Conservation (phyloP, 768 basidiomycete genomes). For the Russula vinacea region DNA sequence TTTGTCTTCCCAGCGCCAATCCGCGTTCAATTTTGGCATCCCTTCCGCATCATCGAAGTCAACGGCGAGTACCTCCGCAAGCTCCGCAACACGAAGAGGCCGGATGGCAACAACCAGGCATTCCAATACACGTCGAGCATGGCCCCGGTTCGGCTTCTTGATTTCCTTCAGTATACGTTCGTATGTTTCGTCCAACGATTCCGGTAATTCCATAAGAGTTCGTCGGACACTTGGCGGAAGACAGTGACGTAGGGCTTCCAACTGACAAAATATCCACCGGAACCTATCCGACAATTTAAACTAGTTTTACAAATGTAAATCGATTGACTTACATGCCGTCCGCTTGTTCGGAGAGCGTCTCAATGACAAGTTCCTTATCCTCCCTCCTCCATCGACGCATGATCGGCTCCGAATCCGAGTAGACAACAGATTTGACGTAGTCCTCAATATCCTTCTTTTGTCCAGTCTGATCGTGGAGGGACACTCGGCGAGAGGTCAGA, state of each 20-base stretch:
- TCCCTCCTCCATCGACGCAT: not conserved
- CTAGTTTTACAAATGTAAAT: not conserved
- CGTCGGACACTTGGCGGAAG: not conserved
- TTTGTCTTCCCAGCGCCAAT: not conserved
- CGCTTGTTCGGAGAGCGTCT: not conserved
- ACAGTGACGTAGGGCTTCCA: not conserved
- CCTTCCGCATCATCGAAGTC: not conserved
- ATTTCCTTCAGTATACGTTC: not conserved
- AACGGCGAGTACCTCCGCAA: not conserved
- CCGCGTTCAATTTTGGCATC: not conserved
- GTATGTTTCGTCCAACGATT: not conserved
- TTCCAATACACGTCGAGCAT: not conserved
- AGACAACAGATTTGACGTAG: not conserved
- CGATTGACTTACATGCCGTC: not conserved
- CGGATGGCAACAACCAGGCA: not conserved
- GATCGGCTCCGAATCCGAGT: not conserved
- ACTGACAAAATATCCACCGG: not conserved
- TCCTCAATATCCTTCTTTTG: not conserved
- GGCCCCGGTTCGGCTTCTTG: not conserved
- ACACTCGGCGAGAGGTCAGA: not conserved
- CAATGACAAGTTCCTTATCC: not conserved
- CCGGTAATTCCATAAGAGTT: not conserved
- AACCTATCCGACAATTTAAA: not conserved
- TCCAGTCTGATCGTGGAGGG: not conserved
- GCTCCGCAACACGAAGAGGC: slow-evolving; percentile 4